Evolutionary conservation across 208 protist genomes (phyloP).

Genomic region (Angomonas deanei): DNA sequence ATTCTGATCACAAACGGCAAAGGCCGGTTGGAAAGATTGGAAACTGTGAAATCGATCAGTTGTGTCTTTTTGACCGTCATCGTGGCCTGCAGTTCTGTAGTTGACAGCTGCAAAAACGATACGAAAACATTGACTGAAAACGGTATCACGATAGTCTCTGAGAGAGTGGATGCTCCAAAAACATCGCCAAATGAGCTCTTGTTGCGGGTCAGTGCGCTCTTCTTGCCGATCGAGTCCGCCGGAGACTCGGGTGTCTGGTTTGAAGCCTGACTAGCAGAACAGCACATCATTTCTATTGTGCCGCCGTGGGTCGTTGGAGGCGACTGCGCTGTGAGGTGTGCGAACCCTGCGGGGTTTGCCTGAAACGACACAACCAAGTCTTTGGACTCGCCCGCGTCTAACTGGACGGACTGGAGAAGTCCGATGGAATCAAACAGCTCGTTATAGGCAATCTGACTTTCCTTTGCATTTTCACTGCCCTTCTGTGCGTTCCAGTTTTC

Average conservation of each 20-base stretch:
- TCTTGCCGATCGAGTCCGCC: not conserved
- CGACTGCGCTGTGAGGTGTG: constrained; percentile 37
- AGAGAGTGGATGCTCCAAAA: constrained; percentile 1
- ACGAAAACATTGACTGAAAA: constrained; percentile 67
- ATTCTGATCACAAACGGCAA: constrained; percentile 72
- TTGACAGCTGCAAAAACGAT: constrained; percentile 57
- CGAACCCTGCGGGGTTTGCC: constrained; percentile 40
- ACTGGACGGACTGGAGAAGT: constrained; percentile 26
- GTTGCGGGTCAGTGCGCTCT: not conserved
- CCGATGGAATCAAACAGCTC: constrained; percentile 56
- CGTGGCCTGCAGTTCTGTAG: constrained; percentile 53
- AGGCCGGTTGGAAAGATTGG: constrained; percentile 55
- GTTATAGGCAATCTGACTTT: constrained; percentile 34
- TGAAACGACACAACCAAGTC: constrained; percentile 57
- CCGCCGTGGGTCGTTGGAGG: constrained; percentile 31
- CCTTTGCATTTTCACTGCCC: constrained; percentile 5
- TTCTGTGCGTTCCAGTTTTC: constrained; percentile 42
- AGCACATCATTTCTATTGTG: constrained; percentile 31
- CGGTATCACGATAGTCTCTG: constrained; percentile 38
- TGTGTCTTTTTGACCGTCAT: constrained; percentile 74
- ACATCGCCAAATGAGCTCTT: not conserved
- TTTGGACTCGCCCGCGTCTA: constrained; percentile 37
- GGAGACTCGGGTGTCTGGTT: not conserved
- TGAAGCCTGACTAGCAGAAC: not conserved
- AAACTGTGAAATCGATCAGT: constrained; percentile 62